phyloP scores from a whole-genome alignment of 78 protist species.

The Dictyostelium citrinum region DNA sequence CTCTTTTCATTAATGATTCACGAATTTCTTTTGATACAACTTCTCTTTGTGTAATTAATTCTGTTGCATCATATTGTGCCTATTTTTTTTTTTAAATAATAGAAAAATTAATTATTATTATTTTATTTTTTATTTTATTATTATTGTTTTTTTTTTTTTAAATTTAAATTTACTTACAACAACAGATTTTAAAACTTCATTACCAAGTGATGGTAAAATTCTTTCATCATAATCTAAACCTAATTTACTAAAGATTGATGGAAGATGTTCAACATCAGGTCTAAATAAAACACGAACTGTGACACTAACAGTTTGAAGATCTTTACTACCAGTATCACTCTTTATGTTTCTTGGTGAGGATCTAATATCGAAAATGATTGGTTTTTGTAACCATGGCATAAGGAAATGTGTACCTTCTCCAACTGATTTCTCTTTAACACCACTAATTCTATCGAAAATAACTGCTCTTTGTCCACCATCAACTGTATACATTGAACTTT shows the following conservation, averaged over 20 bases:
- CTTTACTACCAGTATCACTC: conserved; percentile 82
- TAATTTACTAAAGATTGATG: conserved; percentile 49
- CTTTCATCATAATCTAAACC: conserved; percentile 84
- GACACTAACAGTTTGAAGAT: conserved; percentile 72
- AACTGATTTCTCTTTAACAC: conserved; percentile 38
- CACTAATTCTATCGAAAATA: conserved; percentile 70
- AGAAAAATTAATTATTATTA: too few relatives aligned
- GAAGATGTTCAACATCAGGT: conserved; percentile 66
- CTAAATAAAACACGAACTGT: conserved; percentile 69
- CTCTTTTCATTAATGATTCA: conserved; percentile 72
- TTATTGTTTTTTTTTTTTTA: neutral
- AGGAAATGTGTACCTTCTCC: conserved; percentile 81
- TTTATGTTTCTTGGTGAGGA: conserved; percentile 67
- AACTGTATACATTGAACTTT: conserved; percentile 66
- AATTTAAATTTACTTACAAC: conserved; percentile 54
- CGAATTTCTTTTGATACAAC: conserved; percentile 79
- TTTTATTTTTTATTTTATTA: neutral
- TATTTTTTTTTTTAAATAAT: neutral
- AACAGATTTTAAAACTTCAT: conserved; percentile 82
- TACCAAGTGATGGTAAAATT: conserved; percentile 81
- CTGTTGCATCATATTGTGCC: conserved; percentile 88
- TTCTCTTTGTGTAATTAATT: conserved; percentile 87
- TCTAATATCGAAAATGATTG: conserved; percentile 70
- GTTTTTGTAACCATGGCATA: conserved; percentile 78
- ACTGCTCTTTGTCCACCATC: conserved; percentile 84